Percentiles rank a stretch among this genome's conserved stretches.
These are phyloP conservation scores for Telopea speciosissima DNA, from an alignment of 177 flowering plant genomes.

Conservation along the genomic window DNA sequence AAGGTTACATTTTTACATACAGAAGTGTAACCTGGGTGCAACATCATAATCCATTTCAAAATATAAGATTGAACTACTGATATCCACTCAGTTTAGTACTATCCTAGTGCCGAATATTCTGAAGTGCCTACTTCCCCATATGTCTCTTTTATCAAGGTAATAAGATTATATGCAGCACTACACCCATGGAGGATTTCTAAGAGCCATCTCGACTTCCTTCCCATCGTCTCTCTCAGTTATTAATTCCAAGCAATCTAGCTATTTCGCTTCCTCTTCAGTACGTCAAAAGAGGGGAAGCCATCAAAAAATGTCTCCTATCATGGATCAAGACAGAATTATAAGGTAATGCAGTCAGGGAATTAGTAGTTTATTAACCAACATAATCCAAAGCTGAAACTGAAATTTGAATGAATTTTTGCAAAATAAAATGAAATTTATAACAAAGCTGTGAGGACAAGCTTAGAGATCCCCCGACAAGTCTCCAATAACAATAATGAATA, in stretches of 20 bases:
- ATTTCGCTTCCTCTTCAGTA: constrained; percentile 30
- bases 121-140: constrained; percentile 44
- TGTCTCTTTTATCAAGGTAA: constrained; percentile 33
- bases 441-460: no score
- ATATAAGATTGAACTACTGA: not conserved
- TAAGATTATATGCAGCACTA: constrained; percentile 48
- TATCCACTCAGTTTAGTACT: constrained; percentile 16
- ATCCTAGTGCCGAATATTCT: constrained; percentile 40
- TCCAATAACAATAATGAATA: no score
- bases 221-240: constrained; percentile 20
- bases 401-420: no score
- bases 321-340: not conserved
- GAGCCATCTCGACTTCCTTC: constrained; percentile 16
- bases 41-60: not conserved
- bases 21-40: not conserved
- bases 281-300: constrained; percentile 32
- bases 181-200: constrained; percentile 68
- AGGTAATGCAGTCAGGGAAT: not conserved
- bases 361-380: not conserved
- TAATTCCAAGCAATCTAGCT: constrained; percentile 52
- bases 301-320: constrained; percentile 46
- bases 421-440: no score
- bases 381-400: not conserved
- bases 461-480: no score
- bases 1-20: not conserved